phyloP scores from a whole-genome alignment of 2,329 filamentous ascomycete genomes.

The Stagonosporopsis cucurbitacearum region DNA sequence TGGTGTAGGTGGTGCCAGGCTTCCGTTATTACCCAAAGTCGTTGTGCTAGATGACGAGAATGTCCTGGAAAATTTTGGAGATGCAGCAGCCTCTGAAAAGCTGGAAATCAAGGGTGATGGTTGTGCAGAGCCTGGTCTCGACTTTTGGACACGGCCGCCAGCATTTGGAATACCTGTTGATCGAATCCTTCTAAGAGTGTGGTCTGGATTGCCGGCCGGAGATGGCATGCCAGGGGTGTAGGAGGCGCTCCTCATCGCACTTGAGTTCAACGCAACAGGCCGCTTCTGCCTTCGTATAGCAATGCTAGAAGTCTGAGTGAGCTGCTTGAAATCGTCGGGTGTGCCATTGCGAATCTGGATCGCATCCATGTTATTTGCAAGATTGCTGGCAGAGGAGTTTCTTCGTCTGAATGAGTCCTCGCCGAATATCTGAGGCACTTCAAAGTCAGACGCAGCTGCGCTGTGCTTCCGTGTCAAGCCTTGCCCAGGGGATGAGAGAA shows the following conservation, averaged over 20 bases:
- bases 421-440: slow-evolving; percentile 37
- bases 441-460: slow-evolving; percentile 41
- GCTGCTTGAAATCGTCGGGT: slow-evolving; percentile 47
- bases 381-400: slow-evolving; percentile 49
- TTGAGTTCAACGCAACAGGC: slow-evolving; percentile 50
- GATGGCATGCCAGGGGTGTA: slow-evolving; percentile 51
- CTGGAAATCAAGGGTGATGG: slow-evolving; percentile 55
- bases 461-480: slow-evolving; percentile 38
- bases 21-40: slow-evolving; percentile 46
- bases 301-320: slow-evolving; percentile 49
- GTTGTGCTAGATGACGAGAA: slow-evolving; percentile 47
- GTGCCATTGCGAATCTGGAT: slow-evolving; percentile 47
- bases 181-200: slow-evolving; percentile 55
- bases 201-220: slow-evolving; percentile 48
- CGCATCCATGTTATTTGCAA: slow-evolving; percentile 49
- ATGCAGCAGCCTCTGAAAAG: slow-evolving; percentile 57
- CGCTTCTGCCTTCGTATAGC: slow-evolving; percentile 51
- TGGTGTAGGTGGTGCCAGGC: slow-evolving; percentile 57
- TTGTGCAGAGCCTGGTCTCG: slow-evolving; percentile 53
- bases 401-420: slow-evolving; percentile 44
- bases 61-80: slow-evolving; percentile 53
- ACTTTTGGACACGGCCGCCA: slow-evolving; percentile 56
- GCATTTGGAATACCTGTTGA: slow-evolving; percentile 55
- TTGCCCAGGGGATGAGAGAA: slow-evolving; percentile 44
- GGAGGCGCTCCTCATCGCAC: slow-evolving; percentile 51